Conservation (phyloP, 495 filamentous ascomycete species). For the Parathielavia appendiculata region DNA sequence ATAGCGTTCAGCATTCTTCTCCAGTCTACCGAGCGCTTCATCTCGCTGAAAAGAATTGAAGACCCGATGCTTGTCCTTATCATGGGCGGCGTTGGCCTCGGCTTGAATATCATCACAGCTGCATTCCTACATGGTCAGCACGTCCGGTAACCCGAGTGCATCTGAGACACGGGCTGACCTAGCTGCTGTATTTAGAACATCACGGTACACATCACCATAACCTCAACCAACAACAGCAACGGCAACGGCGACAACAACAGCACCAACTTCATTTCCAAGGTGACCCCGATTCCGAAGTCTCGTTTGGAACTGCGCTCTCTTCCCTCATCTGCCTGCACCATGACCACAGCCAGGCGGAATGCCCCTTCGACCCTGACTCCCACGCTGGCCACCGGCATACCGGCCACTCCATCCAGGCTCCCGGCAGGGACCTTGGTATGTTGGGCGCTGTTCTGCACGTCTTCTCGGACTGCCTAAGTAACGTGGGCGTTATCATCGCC, state of each 20-base stretch:
- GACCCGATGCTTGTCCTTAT: conserved; percentile 72
- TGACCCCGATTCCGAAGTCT: conserved; percentile 9
- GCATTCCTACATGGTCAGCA: conserved; percentile 70
- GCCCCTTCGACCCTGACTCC: conserved; percentile 46
- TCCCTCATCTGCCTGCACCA: not conserved
- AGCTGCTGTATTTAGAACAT: conserved; percentile 24
- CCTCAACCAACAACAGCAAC: conserved; percentile 19
- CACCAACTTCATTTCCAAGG: not conserved
- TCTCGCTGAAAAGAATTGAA: conserved; percentile 51
- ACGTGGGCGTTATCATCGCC: conserved; percentile 83
- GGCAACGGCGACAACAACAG: too few relatives aligned
- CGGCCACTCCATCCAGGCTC: conserved; percentile 19
- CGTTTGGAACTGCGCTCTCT: not conserved
- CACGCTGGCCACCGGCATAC: conserved; percentile 58
- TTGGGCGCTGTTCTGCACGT: conserved; percentile 87
- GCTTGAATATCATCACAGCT: conserved; percentile 76
- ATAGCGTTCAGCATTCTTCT: conserved; percentile 88
- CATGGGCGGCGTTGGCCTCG: conserved; percentile 75
- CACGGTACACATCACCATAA: conserved; percentile 31
- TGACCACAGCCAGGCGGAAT: conserved; percentile 4
- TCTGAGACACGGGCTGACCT: not conserved
- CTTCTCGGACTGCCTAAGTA: conserved; percentile 85
- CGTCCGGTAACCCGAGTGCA: accelerated
- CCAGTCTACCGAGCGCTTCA: conserved; percentile 83
- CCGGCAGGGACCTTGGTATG: conserved; percentile 74